Evolutionary conservation across 257 asterid species (phyloP), one percentile per base, ranked within the genome.

Genomic region (Paraleonurus japonicus): DNA sequence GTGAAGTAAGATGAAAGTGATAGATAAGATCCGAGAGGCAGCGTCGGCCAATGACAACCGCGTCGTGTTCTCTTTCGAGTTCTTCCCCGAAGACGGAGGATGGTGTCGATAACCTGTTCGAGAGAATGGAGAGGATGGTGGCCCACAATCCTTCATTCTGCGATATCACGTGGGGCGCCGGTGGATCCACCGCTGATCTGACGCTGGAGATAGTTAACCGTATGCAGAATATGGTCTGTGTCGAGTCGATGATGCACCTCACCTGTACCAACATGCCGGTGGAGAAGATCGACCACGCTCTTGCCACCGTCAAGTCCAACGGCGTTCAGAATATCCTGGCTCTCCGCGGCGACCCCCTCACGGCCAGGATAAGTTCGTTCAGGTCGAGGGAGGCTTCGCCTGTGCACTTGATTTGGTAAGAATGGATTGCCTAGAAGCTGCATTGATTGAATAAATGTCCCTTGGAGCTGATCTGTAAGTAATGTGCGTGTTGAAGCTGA

Each of bases 151-250:
- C 99, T 3, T 60, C 89, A 0, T 95, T 95, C 83, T 92, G 97
- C 73, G 98, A 95, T 78, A 92, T 95, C 69, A 95, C 99, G 0
- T 95, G 99, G 99, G 99, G 99, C 4, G 99, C 98, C 19, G 98
- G 99, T 71, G 98, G 99, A 60, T 88, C 99, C 78, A 95, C 99
- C 17, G 97, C 98, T 43, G 99, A 95, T 85, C 85, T 95, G 81
- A 95, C 99, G 24, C 90, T 95, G 77, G 99, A 95, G 86, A 95
- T 95, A 23, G 85, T 96, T 17, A 95, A 89, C 72, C 86, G 98
- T 39, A 95, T 95, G 99, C 99, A 95, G 89, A 95, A 95, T 83
- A 89, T 88, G 92, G 96, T 92, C 58, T 95, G 99, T 73, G 97
- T 95, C n/a, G 99, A 95, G 87, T 81, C 94, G 24, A 92, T 95